Evolutionary conservation across 305 asterid genomes (phyloP).

Genomic region (Andrographis paniculata): DNA sequence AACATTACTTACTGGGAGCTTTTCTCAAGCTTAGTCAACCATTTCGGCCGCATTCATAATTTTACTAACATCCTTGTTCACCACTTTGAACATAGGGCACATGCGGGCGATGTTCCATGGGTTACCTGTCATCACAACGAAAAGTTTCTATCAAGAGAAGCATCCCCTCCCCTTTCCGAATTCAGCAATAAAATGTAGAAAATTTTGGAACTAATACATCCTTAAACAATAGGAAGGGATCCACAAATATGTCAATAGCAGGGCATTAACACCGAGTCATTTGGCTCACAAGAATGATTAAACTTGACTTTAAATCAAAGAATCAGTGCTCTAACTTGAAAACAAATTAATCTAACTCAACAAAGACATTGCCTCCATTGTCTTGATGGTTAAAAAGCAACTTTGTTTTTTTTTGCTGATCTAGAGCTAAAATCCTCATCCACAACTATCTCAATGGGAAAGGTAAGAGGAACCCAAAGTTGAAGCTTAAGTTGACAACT

Average conservation of each 20-base stretch:
- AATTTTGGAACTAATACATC: too few species aligned
- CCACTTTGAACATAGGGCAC: conserved; percentile 60
- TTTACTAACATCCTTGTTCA: conserved; percentile 28
- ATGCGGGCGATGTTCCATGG: conserved; percentile 55
- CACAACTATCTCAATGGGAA: conserved; percentile 1
- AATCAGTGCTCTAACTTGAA: background rate
- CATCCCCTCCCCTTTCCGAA: conserved; percentile 20
- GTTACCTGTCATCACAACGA: conserved; percentile 57
- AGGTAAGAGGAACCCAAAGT: conserved; percentile 12
- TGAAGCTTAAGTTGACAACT: conserved; percentile 15
- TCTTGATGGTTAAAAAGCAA: conserved; percentile 2
- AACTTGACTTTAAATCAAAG: background rate
- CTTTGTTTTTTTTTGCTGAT: conserved; percentile 1
- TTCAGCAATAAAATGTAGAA: too few species aligned
- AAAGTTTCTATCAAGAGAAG: conserved; percentile 29
- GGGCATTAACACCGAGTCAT: too few species aligned
- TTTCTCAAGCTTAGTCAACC: conserved; percentile 34
- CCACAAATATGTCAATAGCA: too few species aligned
- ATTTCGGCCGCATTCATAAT: conserved; percentile 41
- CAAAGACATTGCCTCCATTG: conserved; percentile 7
- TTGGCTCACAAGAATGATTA: too few species aligned
- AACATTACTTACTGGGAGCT: conserved; percentile 44
- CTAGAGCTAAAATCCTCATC: conserved; percentile 9
- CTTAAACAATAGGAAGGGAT: too few species aligned
- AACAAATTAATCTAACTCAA: background rate